Conservation (phyloP, 139 green algal species). For the Gonium pectorale region DNA sequence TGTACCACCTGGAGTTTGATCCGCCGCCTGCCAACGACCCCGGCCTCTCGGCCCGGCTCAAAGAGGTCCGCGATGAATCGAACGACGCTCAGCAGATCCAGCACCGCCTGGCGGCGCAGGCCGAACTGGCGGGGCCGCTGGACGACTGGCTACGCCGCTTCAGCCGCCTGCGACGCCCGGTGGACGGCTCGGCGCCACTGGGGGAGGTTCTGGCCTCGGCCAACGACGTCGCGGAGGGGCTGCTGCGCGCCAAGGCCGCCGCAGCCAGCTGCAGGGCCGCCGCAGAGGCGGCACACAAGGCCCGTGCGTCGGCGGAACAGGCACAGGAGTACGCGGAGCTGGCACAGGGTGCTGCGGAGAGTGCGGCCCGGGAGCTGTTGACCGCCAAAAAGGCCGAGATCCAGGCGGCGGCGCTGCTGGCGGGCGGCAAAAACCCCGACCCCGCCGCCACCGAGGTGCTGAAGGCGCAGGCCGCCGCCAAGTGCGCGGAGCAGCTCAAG, state of each 20-base stretch:
- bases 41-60: slow-evolving; percentile 70
- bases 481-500: slow-evolving; percentile 77
- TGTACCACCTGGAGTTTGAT: slow-evolving; percentile 85
- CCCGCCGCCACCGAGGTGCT: slow-evolving; percentile 70
- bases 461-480: slow-evolving; percentile 71
- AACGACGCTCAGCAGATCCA: slow-evolving; percentile 69
- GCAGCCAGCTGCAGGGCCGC: slow-evolving; percentile 53
- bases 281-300: slow-evolving; percentile 62
- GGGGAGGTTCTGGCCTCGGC: slow-evolving; percentile 60
- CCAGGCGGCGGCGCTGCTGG: slow-evolving; percentile 67
- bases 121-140: slow-evolving; percentile 10
- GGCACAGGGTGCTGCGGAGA: slow-evolving; percentile 61
- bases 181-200: slow-evolving; percentile 53
- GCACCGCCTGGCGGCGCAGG: slow-evolving; percentile 52
- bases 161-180: slow-evolving; percentile 57
- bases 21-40: slow-evolving; percentile 73
- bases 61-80: slow-evolving; percentile 50
- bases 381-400: slow-evolving; percentile 77
- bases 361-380: slow-evolving; percentile 75
- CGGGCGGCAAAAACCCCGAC: slow-evolving; percentile 65
- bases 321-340: slow-evolving; percentile 65
- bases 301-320: slow-evolving; percentile 56
- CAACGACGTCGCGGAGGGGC: slow-evolving; percentile 55
- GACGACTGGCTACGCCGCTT: slow-evolving; percentile 75
- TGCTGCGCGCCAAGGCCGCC: slow-evolving; percentile 65